Percentiles rank a stretch among this genome's conserved stretches.
Evolutionary conservation across 352 stramenopile species (phyloP).

Genomic region (Thalassiosira exigua): DNA sequence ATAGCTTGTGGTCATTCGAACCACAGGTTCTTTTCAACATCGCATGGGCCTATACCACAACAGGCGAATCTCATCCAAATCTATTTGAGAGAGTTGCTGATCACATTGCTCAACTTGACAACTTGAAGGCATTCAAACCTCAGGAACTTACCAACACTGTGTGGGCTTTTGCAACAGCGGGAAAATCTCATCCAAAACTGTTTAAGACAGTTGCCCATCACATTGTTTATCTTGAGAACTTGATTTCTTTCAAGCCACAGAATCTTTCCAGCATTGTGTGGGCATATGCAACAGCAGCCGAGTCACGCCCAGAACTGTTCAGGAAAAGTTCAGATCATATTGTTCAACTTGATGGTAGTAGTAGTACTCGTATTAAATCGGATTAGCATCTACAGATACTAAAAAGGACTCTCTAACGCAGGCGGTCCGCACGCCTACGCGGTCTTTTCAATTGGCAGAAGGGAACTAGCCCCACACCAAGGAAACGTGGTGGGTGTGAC

Average conservation of each 20-base stretch:
- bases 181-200: constrained; percentile 3
- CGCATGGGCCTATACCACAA: background rate
- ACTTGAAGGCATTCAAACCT: constrained; percentile 7
- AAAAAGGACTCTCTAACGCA: too few species aligned
- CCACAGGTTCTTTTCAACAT: constrained; percentile 16
- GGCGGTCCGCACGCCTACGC: too few species aligned
- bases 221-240: constrained; percentile 1
- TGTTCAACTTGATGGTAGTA: too few species aligned
- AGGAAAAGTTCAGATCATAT: background rate
- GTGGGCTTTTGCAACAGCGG: constrained; percentile 19
- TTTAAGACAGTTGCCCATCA: constrained; percentile 15
- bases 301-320: constrained; percentile 1
- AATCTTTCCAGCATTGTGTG: constrained; percentile 10
- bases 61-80: background rate
- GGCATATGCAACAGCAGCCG: constrained; percentile 9
- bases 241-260: constrained; percentile 8
- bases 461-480: too few species aligned
- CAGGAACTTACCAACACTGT: constrained; percentile 18
- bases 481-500: too few species aligned
- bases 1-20: constrained; percentile 15
- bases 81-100: constrained; percentile 8
- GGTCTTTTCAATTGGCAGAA: too few species aligned
- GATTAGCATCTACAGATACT: too few species aligned
- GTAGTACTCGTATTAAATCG: too few species aligned
- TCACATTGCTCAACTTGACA: constrained; percentile 12